Conservation (phyloP, 306 rosid genomes). For the Citrullus mucosospermus region DNA sequence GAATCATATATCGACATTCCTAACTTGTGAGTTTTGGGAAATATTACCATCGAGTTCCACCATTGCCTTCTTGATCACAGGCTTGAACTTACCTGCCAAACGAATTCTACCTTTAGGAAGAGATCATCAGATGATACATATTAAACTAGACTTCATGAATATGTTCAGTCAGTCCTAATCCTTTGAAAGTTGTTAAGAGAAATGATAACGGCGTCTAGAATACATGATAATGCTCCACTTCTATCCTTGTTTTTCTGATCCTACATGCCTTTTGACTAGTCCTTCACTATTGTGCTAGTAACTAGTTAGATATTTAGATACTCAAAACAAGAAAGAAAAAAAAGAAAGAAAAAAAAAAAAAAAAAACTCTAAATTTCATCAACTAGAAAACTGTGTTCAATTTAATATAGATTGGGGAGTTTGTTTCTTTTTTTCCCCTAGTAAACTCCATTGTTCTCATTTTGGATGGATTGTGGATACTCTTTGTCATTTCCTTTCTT, state of each 20-base stretch:
- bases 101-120: not conserved
- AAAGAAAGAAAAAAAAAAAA: too few species aligned
- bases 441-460: not conserved
- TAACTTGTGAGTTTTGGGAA: not conserved
- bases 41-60: constrained; percentile 90
- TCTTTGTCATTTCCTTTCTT: not conserved
- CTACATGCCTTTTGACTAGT: not conserved
- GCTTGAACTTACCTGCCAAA: constrained; percentile 77
- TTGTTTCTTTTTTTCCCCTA: too few species aligned
- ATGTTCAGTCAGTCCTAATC: not conserved
- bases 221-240: not conserved
- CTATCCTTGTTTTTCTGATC: not conserved
- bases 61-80: constrained; percentile 99
- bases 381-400: not conserved
- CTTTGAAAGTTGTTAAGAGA: not conserved
- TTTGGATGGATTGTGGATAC: not conserved
- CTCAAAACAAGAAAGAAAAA: not conserved
- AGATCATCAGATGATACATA: not conserved
- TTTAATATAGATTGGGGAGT: not conserved
- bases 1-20: not conserved
- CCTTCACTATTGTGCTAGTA: not conserved
- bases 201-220: not conserved
- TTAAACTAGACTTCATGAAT: not conserved
- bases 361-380: not conserved
- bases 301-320: not conserved